Percentiles rank a stretch among this genome's conserved stretches.
phyloP scores from a whole-genome alignment of 106 monocot genomes.

The Chionographis japonica region DNA sequence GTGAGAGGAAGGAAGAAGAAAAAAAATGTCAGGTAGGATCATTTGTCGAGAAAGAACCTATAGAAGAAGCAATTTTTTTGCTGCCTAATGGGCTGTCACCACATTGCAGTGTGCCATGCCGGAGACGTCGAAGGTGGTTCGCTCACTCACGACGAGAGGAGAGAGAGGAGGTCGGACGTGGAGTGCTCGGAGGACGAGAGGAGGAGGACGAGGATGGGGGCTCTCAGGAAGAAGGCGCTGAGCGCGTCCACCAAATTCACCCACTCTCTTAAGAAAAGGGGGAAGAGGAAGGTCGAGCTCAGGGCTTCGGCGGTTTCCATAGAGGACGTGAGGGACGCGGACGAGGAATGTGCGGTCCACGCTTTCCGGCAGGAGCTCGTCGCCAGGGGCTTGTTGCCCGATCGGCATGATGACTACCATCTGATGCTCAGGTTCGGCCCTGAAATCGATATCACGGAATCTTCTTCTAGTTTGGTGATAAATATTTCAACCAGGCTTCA shows the following conservation, averaged over 20 bases:
- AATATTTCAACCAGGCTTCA: no score
- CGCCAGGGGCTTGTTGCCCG: slow-evolving; percentile 2
- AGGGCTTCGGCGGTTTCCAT: slow-evolving; percentile 1
- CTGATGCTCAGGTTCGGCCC: slow-evolving; percentile 4
- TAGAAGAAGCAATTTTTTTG: no score
- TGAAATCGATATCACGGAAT: no score
- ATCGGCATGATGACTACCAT: slow-evolving; percentile 5
- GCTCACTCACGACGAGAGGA: slow-evolving; percentile 1
- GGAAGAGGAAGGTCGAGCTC: slow-evolving; percentile 4
- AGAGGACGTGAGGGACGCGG: slow-evolving; percentile 10
- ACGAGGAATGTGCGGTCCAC: slow-evolving; percentile 6
- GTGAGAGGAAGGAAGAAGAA: no score
- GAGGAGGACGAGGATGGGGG: slow-evolving; percentile 7
- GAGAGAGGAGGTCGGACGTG: slow-evolving; percentile 8
- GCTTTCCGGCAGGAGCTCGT: slow-evolving; percentile 8
- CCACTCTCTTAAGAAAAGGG: slow-evolving; percentile 7
- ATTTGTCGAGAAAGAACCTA: no score
- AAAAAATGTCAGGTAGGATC: no score
- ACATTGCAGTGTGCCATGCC: background rate
- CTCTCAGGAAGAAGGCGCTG: slow-evolving; percentile 8
- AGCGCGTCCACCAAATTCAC: slow-evolving; percentile 7
- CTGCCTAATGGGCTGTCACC: no score
- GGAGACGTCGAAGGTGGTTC: background rate
- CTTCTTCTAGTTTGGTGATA: no score
- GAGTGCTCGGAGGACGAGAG: slow-evolving; percentile 11